Evolutionary conservation across 495 filamentous ascomycete species (phyloP).

Genomic region (Echria macrotheca): DNA sequence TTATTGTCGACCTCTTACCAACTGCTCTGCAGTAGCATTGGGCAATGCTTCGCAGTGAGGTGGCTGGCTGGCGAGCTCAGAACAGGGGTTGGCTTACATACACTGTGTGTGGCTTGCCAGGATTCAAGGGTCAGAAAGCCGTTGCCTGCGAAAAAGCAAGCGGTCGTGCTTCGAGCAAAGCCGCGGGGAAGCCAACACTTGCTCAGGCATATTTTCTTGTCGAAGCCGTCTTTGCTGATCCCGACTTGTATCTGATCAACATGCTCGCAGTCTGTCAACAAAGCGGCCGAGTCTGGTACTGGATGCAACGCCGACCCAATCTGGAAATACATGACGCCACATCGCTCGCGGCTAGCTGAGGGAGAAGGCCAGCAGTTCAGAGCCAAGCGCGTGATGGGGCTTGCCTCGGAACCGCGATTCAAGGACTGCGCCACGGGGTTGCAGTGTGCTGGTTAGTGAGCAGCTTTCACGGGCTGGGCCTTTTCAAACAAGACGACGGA

Average conservation of each 20-base stretch:
- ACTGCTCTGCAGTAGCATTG: not conserved
- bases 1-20: not conserved
- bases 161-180: constrained; percentile 15
- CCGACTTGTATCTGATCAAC: not conserved
- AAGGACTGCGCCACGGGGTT: not conserved
- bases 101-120: constrained; percentile 2
- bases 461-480: no score
- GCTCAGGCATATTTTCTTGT: not conserved
- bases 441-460: not conserved
- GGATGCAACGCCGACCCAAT: no score
- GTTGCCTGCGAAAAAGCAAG: constrained; percentile 16
- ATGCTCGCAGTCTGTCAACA: no score
- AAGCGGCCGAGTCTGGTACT: no score
- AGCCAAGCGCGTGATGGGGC: not conserved
- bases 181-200: constrained; percentile 1
- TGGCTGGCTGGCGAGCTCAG: not conserved
- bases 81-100: not conserved
- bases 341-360: no score
- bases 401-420: not conserved
- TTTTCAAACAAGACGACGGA: no score
- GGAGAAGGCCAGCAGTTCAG: no score
- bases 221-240: not conserved
- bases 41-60: not conserved
- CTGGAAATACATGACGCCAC: no score
- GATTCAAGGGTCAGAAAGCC: not conserved